Evolutionary conservation across 306 rosid genomes (phyloP), one percentile per base, ranked within the genome.

Genomic region (Cicer cuneatum): DNA sequence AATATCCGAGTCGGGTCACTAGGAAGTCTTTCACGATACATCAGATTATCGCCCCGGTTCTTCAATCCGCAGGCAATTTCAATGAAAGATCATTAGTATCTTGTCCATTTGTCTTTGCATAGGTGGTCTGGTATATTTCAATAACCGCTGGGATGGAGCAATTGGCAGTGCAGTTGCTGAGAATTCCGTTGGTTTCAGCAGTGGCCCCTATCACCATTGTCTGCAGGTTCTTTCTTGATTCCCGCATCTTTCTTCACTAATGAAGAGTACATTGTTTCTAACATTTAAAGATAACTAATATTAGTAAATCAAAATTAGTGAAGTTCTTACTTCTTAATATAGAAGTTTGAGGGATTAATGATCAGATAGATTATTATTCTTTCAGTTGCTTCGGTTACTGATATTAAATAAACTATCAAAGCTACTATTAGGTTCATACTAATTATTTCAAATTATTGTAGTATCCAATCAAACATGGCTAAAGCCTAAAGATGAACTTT

Each of bases 211-310:
- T 73, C 64, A 45, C 70, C 75, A 46, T 24, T 72, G 51, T 78
- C 74, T 40, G 43, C 82, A n/a, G 72, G 66, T 77, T 62, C 86
- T 45, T 14, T 76, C 66, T 58, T 64, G 73, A 37, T 81, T 57
- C 42, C 77, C 16, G 6, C 51, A 47, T 75, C 86, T 53, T 71
- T 74, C 81, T 77, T 82, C 74, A 79, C 72, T 75, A 75, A 41
- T 33, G 84, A 72, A 13, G 74, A 81, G 65, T 77, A 66, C 83
- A 69, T 76, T 71, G 88, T 77, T 83, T 88, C 91, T 88, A 81
- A 35, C 19, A 29, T 80, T 69, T 60, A 66, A 60, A 72, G 49
- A 83, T 58, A 59, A 18, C 46, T 29, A 45, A 67, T 24, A 12
- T 71, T 35, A 40, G 64, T 74, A 59, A 56, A 58, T 79, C 40